Evolutionary conservation across 2,329 filamentous ascomycete species (phyloP).

Genomic region (Sclerotinia glacialis): DNA sequence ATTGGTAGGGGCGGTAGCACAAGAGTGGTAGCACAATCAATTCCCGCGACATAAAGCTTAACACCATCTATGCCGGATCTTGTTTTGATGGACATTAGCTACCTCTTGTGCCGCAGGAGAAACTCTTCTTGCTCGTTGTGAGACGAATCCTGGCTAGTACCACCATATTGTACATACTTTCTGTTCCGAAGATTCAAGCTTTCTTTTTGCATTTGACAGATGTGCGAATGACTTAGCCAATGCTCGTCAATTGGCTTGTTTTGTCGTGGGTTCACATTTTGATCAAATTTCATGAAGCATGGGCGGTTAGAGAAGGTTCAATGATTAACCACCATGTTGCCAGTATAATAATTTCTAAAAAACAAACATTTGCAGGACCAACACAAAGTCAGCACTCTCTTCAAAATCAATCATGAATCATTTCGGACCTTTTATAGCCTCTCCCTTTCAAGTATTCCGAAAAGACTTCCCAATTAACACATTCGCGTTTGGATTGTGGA

Average conservation of each 20-base stretch:
- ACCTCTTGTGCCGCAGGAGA: background rate
- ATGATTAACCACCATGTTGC: background rate
- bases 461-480: slow-evolving; percentile 15
- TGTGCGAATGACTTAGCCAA: slow-evolving; percentile 2
- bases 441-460: slow-evolving; percentile 16
- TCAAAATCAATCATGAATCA: slow-evolving; percentile 13
- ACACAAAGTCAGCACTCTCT: background rate
- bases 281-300: background rate
- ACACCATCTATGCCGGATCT: background rate
- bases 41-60: background rate
- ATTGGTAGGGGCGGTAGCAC: background rate
- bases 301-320: background rate
- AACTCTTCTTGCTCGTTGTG: background rate
- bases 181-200: background rate
- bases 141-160: background rate
- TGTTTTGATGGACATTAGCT: background rate
- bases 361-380: background rate
- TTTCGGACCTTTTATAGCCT: slow-evolving; percentile 7
- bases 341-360: background rate
- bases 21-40: background rate
- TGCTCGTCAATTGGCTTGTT: background rate
- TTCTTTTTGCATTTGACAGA: background rate
- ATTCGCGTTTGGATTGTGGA: slow-evolving; percentile 13
- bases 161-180: background rate
- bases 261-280: background rate